Evolutionary conservation across 345 rosid species (phyloP), one percentile per base, ranked within the genome.

Genomic region (Salix koriyanagi): DNA sequence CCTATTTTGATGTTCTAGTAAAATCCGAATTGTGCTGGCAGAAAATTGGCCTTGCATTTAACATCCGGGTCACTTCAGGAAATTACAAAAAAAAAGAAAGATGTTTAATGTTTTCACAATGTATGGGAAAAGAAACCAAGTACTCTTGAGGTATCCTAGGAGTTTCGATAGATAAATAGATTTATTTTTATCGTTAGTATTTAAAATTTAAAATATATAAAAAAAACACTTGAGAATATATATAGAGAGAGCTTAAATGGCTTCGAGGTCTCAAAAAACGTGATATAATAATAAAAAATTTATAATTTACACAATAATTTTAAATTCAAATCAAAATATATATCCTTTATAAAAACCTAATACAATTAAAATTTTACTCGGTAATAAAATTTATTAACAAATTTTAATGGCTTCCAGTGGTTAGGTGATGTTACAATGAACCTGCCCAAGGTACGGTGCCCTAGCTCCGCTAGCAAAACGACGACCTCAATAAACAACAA

Each of bases 241-340:
- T 4, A 32, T 32, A 32, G 2, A 32, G 34, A 32, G 34, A 32
- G 34, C 34, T 32, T 32, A 32, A 32, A 32, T 32, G 5, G 34
- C 34, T 32, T 32, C 0, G 0, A 4, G 34, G 0, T 30, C 3
- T 30, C 4, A 30, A 30, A 0, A 0, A 32, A 3, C 34, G 0
- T 32, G 34, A 32, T 4, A 32, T 32, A 0, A 32, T 34, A 0
- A 34, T 34, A 34, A 34, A 34, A 34, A 34, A 4, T 0, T 34
- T 34, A 5, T 0, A 5, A 34, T 34, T 34, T 34, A 34, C 0
- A 34, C 0, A 34, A 34, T 34, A 34, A 34, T 34, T 0, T 34
- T 5, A 34, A 34, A 34, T 34, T 34, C 1, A 5, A 34, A 34
- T 34, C 0, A 34, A 34, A 0, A 34, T 5, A 34, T 34, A 34